A percentile compares a stretch with the other conserved stretches of the same genome.
These are phyloP conservation scores for Cinchona pubescens DNA, from an alignment of 257 asterid species.

Conservation along the genomic window DNA sequence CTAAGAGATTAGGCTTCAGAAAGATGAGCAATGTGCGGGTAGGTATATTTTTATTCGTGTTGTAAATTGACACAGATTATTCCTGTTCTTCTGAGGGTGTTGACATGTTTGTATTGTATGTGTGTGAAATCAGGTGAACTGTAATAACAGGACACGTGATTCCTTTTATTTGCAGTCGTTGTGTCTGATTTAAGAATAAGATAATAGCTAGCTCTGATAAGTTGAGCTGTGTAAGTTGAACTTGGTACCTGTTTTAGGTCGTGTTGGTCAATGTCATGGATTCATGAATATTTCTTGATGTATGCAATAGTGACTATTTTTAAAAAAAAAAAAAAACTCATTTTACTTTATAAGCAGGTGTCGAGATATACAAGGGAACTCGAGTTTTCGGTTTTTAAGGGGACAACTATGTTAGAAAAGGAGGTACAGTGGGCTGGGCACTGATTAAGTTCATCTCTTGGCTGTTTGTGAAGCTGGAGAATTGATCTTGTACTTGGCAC, in stretches of 20 bases:
- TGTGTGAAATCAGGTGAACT: neutral
- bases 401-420: constrained; percentile 84
- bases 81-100: neutral
- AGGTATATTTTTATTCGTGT: constrained; percentile 30
- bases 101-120: neutral
- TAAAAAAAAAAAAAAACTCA: too few relatives aligned
- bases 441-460: constrained; percentile 10
- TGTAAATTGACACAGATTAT: neutral
- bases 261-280: neutral
- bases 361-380: constrained; percentile 63
- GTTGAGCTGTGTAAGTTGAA: neutral
- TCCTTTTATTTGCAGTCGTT: too few relatives aligned
- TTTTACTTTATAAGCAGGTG: constrained; percentile 45
- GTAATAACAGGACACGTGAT: neutral
- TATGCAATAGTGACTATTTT: neutral
- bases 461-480: constrained; percentile 1
- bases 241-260: neutral
- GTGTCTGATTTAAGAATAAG: neutral
- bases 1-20: constrained; percentile 82
- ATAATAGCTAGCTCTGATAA: neutral
- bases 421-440: constrained; percentile 44
- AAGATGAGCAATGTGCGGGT: constrained; percentile 78
- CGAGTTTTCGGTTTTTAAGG: constrained; percentile 79
- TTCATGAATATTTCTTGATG: neutral
- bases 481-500: constrained; percentile 1